A percentile compares a stretch with the other conserved stretches of the same genome.
phyloP scores from a whole-genome alignment of 2,329 filamentous ascomycete species.

The Elsinoe fawcettii region DNA sequence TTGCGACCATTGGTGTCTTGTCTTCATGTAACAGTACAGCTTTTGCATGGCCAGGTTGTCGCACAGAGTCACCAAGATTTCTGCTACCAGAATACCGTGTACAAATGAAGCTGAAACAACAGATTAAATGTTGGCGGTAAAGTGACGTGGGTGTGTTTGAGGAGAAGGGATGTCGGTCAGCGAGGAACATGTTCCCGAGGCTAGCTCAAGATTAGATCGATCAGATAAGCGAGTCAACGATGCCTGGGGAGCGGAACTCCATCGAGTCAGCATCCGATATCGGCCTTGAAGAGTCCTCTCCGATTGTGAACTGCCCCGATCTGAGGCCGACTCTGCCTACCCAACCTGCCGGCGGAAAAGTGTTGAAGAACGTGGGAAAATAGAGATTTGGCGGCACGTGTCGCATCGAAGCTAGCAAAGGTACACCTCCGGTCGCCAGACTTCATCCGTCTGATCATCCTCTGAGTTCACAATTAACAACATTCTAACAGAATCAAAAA shows the following conservation, averaged over 20 bases:
- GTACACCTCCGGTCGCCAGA: background rate
- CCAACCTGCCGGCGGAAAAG: background rate
- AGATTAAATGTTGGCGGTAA: background rate
- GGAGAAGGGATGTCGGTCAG: background rate
- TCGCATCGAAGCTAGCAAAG: background rate
- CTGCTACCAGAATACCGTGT: no score
- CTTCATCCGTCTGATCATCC: background rate
- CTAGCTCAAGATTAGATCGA: background rate
- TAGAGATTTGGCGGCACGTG: background rate
- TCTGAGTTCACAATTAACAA: background rate
- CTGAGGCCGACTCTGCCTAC: background rate
- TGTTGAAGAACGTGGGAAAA: background rate
- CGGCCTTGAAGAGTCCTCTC: background rate
- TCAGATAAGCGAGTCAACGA: background rate
- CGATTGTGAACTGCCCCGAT: background rate
- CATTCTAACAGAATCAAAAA: background rate
- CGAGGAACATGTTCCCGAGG: background rate
- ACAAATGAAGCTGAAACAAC: background rate
- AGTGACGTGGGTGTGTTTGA: conserved; percentile 7
- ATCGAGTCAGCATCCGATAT: background rate
- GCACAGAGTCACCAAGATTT: no score
- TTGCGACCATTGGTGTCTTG: no score
- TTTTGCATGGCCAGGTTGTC: no score
- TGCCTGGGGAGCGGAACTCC: background rate
- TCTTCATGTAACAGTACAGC: no score